These are phyloP conservation scores for Grosmannia penicillata DNA, from an alignment of 2,329 filamentous ascomycete genomes.

Conservation along the genomic window DNA sequence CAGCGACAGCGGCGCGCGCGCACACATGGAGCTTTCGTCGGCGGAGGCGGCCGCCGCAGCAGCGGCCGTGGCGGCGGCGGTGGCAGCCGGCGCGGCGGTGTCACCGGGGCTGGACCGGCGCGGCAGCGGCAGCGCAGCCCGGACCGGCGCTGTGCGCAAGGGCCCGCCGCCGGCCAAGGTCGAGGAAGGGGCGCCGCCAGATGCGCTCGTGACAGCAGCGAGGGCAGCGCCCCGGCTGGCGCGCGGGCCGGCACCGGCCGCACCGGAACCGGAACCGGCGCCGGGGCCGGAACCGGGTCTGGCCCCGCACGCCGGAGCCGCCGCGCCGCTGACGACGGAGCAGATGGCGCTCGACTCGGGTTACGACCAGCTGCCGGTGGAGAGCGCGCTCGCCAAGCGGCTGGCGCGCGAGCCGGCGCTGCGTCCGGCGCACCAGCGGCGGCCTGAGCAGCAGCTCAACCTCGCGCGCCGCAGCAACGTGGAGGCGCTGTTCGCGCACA, in stretches of 20 bases:
- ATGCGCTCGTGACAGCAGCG: neutral
- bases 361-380: slow-evolving; percentile 30
- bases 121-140: neutral
- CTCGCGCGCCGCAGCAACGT: slow-evolving; percentile 43
- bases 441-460: slow-evolving; percentile 38
- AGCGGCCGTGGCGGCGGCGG: slow-evolving; percentile 4
- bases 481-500: slow-evolving; percentile 42
- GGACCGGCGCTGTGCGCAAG: no score
- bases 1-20: neutral
- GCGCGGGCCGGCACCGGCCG: no score
- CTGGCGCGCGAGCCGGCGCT: slow-evolving; percentile 33
- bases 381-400: slow-evolving; percentile 39
- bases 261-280: no score
- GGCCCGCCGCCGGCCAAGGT: no score
- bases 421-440: slow-evolving; percentile 36
- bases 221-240: no score
- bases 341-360: slow-evolving; percentile 31
- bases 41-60: slow-evolving; percentile 4
- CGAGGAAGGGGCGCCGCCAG: no score
- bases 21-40: neutral
- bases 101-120: neutral
- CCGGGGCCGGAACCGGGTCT: no score
- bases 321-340: no score
- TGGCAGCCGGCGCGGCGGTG: neutral
- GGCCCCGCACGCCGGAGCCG: no score